Conservation (phyloP, 306 rosid species). For the Quercus glauca region DNA sequence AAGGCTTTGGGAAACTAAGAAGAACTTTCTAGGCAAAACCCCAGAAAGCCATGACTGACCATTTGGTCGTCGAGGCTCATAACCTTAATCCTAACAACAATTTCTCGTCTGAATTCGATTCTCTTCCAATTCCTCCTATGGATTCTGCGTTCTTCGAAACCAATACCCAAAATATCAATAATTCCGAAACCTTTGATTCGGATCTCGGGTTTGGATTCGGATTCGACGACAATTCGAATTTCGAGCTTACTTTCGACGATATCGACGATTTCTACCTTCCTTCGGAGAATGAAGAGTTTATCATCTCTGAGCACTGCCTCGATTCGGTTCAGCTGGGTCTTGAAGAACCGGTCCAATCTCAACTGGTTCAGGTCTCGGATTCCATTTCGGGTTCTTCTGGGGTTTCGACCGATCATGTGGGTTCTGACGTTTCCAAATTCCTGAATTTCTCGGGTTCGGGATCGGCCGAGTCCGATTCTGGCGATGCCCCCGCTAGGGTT, state of each 20-base stretch:
- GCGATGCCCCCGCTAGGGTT: slow-evolving; percentile 17
- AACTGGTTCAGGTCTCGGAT: not conserved
- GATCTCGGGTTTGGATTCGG: slow-evolving; percentile 52
- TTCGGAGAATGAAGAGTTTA: slow-evolving; percentile 52
- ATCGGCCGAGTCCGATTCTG: slow-evolving; percentile 24
- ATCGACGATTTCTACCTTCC: slow-evolving; percentile 53
- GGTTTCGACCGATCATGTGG: slow-evolving; percentile 26
- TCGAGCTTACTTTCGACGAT: slow-evolving; percentile 73
- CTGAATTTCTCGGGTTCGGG: slow-evolving; percentile 37
- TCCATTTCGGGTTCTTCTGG: slow-evolving; percentile 43
- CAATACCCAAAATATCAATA: not conserved
- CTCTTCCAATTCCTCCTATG: slow-evolving; percentile 52
- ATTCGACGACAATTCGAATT: slow-evolving; percentile 39
- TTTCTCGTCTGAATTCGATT: slow-evolving; percentile 36
- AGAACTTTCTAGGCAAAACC: slow-evolving; percentile 1
- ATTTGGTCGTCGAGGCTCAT: not conserved
- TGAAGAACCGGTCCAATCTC: not conserved
- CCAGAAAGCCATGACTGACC: slow-evolving; percentile 39
- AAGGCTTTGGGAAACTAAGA: no score
- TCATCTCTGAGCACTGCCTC: slow-evolving; percentile 36
- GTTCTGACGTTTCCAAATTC: slow-evolving; percentile 32
- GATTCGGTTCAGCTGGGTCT: slow-evolving; percentile 18
- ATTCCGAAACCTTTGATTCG: slow-evolving; percentile 29
- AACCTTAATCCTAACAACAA: slow-evolving; percentile 20
- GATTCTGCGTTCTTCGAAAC: slow-evolving; percentile 42